Conservation (phyloP, 805 yeast species). For the Grigorovia yakushimaensis region DNA sequence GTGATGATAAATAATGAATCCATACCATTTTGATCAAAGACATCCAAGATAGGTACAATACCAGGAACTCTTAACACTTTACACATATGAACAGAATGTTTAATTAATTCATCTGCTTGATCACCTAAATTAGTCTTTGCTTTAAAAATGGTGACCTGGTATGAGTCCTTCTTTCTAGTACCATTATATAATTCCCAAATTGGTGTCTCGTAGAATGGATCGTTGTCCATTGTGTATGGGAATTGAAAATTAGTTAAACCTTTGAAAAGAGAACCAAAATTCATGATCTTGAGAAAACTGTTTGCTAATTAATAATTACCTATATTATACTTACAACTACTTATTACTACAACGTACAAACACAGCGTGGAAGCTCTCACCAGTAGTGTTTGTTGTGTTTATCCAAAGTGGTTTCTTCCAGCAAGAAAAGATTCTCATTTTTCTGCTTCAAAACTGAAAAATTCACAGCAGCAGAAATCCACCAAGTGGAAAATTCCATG, state of each 20-base stretch:
- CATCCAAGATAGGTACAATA: constrained; percentile 21
- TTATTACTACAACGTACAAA: no score
- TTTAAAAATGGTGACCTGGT: constrained; percentile 22
- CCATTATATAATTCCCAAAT: constrained; percentile 24
- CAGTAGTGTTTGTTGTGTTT: no score
- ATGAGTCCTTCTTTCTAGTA: constrained; percentile 20
- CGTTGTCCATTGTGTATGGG: constrained; percentile 21
- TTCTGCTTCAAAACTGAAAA: no score
- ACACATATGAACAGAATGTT: constrained; percentile 19
- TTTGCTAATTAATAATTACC: no score
- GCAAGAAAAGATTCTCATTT: no score
- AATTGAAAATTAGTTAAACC: constrained; percentile 26
- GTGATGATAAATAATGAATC: constrained; percentile 20
- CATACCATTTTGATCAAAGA: constrained; percentile 18
- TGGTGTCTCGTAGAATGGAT: constrained; percentile 14
- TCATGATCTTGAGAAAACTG: no score
- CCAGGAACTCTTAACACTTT: constrained; percentile 27
- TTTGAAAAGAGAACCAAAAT: constrained; percentile 24
- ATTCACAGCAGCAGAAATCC: background rate
- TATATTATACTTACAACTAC: no score
- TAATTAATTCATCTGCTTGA: constrained; percentile 9
- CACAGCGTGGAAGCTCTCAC: no score
- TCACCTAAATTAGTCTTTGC: constrained; percentile 6
- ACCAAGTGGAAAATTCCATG: background rate
- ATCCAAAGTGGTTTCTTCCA: no score